Conservation (phyloP, 2,329 filamentous ascomycete genomes). For the Stagonosporopsis chrysanthemi region DNA sequence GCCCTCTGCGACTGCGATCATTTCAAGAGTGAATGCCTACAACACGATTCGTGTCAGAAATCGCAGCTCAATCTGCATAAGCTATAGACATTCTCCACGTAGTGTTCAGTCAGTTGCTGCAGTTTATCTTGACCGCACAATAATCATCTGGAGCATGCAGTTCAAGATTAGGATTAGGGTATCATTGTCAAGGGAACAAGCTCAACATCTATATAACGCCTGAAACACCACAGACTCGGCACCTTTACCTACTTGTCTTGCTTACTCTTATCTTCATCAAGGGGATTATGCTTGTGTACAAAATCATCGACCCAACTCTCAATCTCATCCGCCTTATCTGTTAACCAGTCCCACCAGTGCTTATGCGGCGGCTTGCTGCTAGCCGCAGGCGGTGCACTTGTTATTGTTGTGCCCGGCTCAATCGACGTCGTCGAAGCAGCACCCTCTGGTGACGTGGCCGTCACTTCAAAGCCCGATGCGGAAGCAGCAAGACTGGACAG, state of each 20-base stretch:
- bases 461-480: constrained; percentile 32
- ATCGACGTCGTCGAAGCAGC: constrained; percentile 7
- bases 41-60: neutral
- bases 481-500: constrained; percentile 34
- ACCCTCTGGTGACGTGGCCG: constrained; percentile 15
- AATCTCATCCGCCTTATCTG: constrained; percentile 45
- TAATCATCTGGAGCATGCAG: neutral
- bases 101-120: too few relatives aligned
- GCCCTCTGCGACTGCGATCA: neutral
- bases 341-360: constrained; percentile 49
- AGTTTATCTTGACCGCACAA: neutral
- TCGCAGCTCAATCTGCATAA: neutral
- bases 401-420: constrained; percentile 25
- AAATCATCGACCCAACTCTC: constrained; percentile 49
- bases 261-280: constrained; percentile 8
- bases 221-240: neutral
- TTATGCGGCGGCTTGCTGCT: constrained; percentile 19
- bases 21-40: neutral
- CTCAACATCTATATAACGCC: neutral
- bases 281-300: constrained; percentile 39
- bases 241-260: neutral
- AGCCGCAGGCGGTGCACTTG: constrained; percentile 25
- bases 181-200: neutral
- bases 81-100: too few relatives aligned
- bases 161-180: neutral